Conservation (phyloP, 352 stramenopile genomes). For the Pythium vanterpoolii region DNA sequence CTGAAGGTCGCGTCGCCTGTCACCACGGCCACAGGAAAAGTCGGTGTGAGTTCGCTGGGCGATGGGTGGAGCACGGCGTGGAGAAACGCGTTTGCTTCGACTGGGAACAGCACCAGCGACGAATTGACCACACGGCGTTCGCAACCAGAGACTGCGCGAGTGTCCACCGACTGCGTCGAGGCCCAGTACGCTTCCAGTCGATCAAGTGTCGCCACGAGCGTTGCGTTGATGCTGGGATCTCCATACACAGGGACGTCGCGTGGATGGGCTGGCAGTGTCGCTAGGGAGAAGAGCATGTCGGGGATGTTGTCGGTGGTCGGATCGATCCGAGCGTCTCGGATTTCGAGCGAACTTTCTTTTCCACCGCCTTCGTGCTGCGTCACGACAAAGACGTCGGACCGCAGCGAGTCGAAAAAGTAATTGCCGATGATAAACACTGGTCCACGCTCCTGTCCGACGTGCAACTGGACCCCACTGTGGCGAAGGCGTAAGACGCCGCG, state of each 20-base stretch:
- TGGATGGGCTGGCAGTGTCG: slow-evolving; percentile 1
- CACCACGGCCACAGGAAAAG: slow-evolving; percentile 26
- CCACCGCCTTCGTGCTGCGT: neutral
- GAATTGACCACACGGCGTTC: slow-evolving; percentile 20
- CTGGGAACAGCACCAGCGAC: slow-evolving; percentile 64
- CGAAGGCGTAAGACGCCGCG: slow-evolving; percentile 29
- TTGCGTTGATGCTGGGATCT: slow-evolving; percentile 36
- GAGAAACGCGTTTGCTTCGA: slow-evolving; percentile 62
- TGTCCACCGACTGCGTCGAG: neutral
- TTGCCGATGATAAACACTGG: slow-evolving; percentile 78
- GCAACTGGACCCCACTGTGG: slow-evolving; percentile 29
- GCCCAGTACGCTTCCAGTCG: slow-evolving; percentile 17
- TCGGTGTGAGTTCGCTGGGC: neutral
- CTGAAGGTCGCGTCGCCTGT: slow-evolving; percentile 62
- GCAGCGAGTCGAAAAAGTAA: slow-evolving; percentile 81
- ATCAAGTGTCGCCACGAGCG: slow-evolving; percentile 23
- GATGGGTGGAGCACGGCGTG: slow-evolving; percentile 22
- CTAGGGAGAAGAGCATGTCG: slow-evolving; percentile 48
- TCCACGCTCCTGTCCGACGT: slow-evolving; percentile 43
- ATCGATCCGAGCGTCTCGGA: slow-evolving; percentile 50
- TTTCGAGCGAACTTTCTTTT: neutral
- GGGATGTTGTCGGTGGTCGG: slow-evolving; percentile 37
- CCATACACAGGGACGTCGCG: slow-evolving; percentile 31
- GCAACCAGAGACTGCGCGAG: too few relatives aligned
- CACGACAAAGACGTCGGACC: slow-evolving; percentile 61